Evolutionary conservation across 2,329 filamentous ascomycete species (phyloP), one percentile per base, ranked within the genome.

Genomic region (Calonectria montana): DNA sequence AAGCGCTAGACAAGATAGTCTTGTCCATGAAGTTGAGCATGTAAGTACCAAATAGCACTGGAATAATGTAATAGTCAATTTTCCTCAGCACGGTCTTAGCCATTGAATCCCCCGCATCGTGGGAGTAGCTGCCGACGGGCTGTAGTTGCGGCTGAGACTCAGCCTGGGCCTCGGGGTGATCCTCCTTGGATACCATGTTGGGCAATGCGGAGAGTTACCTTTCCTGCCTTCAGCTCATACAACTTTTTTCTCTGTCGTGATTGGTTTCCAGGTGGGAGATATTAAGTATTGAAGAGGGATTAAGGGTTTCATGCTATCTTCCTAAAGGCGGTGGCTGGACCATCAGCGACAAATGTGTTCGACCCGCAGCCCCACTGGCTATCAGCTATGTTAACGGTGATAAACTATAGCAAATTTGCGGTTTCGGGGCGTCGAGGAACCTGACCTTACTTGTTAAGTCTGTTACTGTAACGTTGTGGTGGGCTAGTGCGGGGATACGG

Each of bases 11-110:
- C 2, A 90, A 77, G 68, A 89, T 89, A 0, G 86, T 87, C 78
- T 92, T 92, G 80, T 92, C 90, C 84, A 91, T 89, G 69, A 91
- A 91, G 74, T 90, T 90, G 70, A 91, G 79, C 82, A 88, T 87
- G 76, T 91, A 91, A 0, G 87, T 90, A 48, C 87, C 73, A 72
- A 91, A 91, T 10, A 91, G 80, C 13, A 91, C 80, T 0, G 90
- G 89, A 6, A 91, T 86, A 15, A 92, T 81, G 18, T 82, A 82
- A 72, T 80, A 82, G 77, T 92, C 90, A 70, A 92, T 91, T 78
- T 91, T 91, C 45, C 85, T 82, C 61, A 91, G 71, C 2, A 90
- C 84, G 0, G 53, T 53, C 2, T 66, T 65, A 21, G 62, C 53
- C 53, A 66, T 70, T 10, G n/a, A 35, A 41, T 62, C 53, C 13